phyloP scores from a whole-genome alignment of 1,284 basidiomycete species.

The Microbotryum intermedium region DNA sequence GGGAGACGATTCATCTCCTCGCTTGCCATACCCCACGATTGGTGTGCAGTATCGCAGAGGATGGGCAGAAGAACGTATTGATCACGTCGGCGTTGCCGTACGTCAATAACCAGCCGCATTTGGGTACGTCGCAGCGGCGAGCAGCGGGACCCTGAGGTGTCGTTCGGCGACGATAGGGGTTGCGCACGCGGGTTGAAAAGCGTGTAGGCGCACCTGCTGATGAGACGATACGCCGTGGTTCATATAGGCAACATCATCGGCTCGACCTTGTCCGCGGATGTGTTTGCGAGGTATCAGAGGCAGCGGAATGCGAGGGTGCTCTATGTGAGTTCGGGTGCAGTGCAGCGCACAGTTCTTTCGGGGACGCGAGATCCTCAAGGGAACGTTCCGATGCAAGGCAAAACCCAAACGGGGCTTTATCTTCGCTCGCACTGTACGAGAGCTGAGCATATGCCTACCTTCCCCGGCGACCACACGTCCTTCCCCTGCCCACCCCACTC shows the following conservation, averaged over 20 bases:
- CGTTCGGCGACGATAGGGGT: not conserved
- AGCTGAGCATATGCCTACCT: not conserved
- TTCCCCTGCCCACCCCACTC: not conserved
- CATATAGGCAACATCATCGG: slow-evolving; percentile 88
- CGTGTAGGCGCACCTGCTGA: not conserved
- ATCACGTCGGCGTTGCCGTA: slow-evolving; percentile 93
- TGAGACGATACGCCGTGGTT: not conserved
- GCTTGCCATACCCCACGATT: not conserved
- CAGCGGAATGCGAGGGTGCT: slow-evolving; percentile 45
- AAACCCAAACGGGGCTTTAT: not conserved
- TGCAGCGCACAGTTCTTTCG: slow-evolving; percentile 49
- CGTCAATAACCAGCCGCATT: slow-evolving; percentile 98
- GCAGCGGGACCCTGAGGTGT: not conserved
- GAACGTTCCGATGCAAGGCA: no score
- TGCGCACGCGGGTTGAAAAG: not conserved
- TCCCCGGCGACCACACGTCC: slow-evolving; percentile 45
- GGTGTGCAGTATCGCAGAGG: slow-evolving; percentile 62
- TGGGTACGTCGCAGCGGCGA: slow-evolving; percentile 50
- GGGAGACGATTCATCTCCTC: not conserved
- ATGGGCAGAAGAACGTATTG: slow-evolving; percentile 76
- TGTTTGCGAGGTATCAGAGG: slow-evolving; percentile 76
- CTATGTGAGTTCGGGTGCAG: slow-evolving; percentile 29
- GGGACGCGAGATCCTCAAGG: not conserved
- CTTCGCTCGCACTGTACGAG: not conserved
- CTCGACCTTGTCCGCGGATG: slow-evolving; percentile 89